These are phyloP conservation scores for Cryptococcus sp. DNA, from an alignment of 1,284 basidiomycete genomes.

Conservation along the genomic window DNA sequence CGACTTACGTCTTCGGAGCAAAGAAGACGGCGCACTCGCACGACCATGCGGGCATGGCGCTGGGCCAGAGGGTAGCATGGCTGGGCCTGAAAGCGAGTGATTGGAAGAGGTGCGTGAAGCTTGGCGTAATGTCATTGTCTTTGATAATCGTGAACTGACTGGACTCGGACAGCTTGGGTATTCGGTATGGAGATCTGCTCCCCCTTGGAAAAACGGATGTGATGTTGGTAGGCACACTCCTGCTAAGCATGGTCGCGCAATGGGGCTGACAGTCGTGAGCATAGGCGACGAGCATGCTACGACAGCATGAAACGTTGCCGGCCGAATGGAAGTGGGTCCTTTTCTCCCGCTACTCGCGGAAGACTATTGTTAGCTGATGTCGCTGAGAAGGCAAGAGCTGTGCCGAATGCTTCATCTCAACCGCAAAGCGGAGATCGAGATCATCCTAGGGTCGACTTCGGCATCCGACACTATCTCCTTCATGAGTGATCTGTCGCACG, in stretches of 20 bases:
- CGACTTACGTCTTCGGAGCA: conserved; percentile 66
- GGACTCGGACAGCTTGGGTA: conserved; percentile 58
- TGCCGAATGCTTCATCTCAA: conserved; percentile 72
- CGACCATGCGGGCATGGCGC: conserved; percentile 59
- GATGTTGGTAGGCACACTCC: conserved; percentile 54
- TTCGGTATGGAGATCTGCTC: conserved; percentile 65
- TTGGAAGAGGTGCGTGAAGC: conserved; percentile 49
- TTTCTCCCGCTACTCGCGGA: background rate
- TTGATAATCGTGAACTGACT: background rate
- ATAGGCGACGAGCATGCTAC: conserved; percentile 71
- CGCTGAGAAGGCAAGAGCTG: conserved; percentile 65
- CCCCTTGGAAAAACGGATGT: conserved; percentile 71
- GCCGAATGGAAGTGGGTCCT: conserved; percentile 67
- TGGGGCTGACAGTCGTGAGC: too few relatives aligned
- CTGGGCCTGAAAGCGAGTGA: conserved; percentile 74
- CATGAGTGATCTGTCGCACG: too few relatives aligned
- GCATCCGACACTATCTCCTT: too few relatives aligned
- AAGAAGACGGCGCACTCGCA: conserved; percentile 30
- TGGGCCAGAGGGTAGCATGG: conserved; percentile 70
- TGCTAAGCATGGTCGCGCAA: too few relatives aligned
- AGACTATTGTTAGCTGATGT: background rate
- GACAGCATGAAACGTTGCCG: conserved; percentile 59
- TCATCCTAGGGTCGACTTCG: conserved; percentile 53
- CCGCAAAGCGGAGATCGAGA: conserved; percentile 86
- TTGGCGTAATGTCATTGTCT: background rate